Conservation (phyloP, 108 stramenopile species). For the Skeletonema tropicum region DNA sequence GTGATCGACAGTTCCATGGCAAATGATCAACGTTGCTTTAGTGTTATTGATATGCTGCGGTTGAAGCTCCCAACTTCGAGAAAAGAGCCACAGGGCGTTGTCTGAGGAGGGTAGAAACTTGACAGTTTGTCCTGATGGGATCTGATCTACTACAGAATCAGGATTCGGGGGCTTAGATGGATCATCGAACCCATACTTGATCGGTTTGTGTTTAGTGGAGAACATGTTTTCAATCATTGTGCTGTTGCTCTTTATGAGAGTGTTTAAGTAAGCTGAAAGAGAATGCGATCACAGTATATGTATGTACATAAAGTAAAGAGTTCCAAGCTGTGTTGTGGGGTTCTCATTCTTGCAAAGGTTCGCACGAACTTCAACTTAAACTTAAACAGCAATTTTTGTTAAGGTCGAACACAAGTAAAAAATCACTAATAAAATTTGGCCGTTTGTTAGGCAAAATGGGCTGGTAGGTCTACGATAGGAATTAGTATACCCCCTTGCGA, state of each 20-base stretch:
- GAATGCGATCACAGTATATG: background rate
- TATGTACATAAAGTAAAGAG: no score
- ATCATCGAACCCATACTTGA: slow-evolving; percentile 18
- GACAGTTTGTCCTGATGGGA: background rate
- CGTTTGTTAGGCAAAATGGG: no score
- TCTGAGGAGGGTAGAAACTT: slow-evolving; percentile 14
- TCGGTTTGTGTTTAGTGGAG: slow-evolving; percentile 9
- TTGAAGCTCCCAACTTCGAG: slow-evolving; percentile 16
- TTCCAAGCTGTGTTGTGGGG: no score
- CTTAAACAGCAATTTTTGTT: no score
- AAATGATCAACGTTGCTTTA: slow-evolving; percentile 18
- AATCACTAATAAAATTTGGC: no score
- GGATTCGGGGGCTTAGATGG: slow-evolving; percentile 2
- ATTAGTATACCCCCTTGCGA: no score
- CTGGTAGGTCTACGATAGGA: no score
- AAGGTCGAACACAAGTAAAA: no score
- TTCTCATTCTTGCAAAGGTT: no score
- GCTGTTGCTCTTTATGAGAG: no score
- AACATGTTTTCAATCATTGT: slow-evolving; percentile 7
- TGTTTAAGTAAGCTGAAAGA: background rate
- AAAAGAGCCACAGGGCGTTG: slow-evolving; percentile 15
- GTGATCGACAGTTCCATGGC: slow-evolving; percentile 29
- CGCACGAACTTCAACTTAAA: no score
- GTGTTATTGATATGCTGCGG: slow-evolving; percentile 7
- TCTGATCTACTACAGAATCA: background rate